Evolutionary conservation across 257 asterid species (phyloP).

Genomic region (Solanum pimpinellifolium): DNA sequence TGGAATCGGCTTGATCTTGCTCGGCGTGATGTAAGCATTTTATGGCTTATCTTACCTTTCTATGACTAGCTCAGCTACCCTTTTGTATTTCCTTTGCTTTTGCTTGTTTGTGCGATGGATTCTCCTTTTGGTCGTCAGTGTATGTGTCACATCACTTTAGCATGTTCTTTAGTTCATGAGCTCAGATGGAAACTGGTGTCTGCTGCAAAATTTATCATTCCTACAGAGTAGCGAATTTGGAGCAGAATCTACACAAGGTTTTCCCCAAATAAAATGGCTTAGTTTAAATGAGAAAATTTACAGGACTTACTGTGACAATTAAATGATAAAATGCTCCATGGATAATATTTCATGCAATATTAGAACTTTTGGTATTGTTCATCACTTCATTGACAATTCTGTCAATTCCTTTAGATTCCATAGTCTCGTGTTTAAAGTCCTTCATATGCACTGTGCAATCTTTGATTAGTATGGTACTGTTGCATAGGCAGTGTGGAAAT

Average conservation of each 20-base stretch:
- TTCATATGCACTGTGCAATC: neutral
- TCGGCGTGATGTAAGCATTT: constrained; percentile 75
- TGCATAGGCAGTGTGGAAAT: neutral
- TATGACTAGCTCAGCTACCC: neutral
- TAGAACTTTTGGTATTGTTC: neutral
- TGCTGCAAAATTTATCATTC: neutral
- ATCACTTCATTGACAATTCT: neutral
- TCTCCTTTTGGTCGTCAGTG: neutral
- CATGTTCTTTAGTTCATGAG: neutral
- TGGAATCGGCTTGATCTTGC: constrained; percentile 97
- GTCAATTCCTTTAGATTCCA: neutral
- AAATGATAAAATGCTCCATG: neutral
- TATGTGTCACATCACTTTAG: neutral
- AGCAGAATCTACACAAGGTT: neutral
- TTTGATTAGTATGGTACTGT: neutral
- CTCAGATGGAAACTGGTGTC: neutral
- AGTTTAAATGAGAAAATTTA: neutral
- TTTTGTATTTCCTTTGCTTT: neutral
- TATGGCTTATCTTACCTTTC: neutral
- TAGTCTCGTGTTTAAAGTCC: neutral
- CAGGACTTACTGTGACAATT: neutral
- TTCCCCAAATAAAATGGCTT: neutral
- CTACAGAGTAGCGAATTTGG: neutral
- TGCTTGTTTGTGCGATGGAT: neutral
- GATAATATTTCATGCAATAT: neutral